Evolutionary conservation across 768 basidiomycete species (phyloP).

Genomic region (Holtermannia corniformis): DNA sequence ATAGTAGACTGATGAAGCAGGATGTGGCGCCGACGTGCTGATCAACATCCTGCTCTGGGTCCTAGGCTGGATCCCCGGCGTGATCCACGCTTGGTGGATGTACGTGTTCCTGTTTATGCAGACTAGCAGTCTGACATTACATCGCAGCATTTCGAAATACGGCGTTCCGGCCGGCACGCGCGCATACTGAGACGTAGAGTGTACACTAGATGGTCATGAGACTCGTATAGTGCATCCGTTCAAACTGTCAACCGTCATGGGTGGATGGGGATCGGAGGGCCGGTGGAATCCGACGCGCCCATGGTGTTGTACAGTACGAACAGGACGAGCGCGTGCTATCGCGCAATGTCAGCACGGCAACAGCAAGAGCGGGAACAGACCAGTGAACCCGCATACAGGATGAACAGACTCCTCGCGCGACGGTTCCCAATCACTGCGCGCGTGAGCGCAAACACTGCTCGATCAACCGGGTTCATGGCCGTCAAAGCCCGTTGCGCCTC

Average conservation of each 20-base stretch:
- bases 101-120: too few species aligned
- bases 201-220: neutral
- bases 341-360: neutral
- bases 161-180: neutral
- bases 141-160: neutral
- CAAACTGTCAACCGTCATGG: neutral
- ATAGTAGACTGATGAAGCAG: neutral
- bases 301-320: conserved; percentile 39
- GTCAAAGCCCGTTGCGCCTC: conserved; percentile 91
- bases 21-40: conserved; percentile 34
- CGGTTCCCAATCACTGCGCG: conserved; percentile 79
- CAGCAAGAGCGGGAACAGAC: conserved; percentile 16
- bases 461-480: conserved; percentile 81
- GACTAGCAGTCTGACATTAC: too few species aligned
- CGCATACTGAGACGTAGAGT: neutral
- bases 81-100: conserved; percentile 49
- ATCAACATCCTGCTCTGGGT: conserved; percentile 44
- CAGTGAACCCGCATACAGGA: conserved; percentile 59
- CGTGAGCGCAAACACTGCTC: conserved; percentile 74
- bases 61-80: conserved; percentile 51
- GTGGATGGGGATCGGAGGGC: conserved; percentile 17
- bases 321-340: conserved; percentile 31
- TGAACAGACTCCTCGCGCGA: conserved; percentile 77
- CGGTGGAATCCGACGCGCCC: conserved; percentile 29
- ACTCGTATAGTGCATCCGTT: neutral